These are phyloP conservation scores for Fusarium robinianum DNA, from an alignment of 2,329 filamentous ascomycete genomes.

Conservation along the genomic window DNA sequence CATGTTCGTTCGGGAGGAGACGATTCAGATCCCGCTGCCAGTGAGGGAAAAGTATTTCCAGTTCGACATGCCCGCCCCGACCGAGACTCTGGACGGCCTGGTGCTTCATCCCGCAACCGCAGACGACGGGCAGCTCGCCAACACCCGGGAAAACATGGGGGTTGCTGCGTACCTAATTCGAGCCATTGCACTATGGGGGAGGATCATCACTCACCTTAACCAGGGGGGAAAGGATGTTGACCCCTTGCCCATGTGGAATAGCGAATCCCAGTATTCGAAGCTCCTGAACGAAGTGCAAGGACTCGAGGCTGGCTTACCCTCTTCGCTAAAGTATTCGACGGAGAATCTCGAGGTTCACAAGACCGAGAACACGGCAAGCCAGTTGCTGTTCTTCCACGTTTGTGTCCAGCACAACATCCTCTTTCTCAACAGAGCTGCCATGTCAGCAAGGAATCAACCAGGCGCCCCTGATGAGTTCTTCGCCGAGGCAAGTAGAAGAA, in stretches of 20 bases:
- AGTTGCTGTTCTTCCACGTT: slow-evolving; percentile 91
- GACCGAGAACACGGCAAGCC: slow-evolving; percentile 83
- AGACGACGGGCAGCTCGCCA: slow-evolving; percentile 66
- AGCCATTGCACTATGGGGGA: slow-evolving; percentile 85
- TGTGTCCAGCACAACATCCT: slow-evolving; percentile 86
- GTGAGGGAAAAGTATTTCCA: slow-evolving; percentile 90
- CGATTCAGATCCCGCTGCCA: slow-evolving; percentile 85
- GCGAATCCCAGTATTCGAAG: slow-evolving; percentile 73
- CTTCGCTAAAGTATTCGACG: slow-evolving; percentile 70
- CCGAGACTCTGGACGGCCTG: slow-evolving; percentile 78
- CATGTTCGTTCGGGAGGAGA: slow-evolving; percentile 87
- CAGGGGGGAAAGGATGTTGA: slow-evolving; percentile 85
- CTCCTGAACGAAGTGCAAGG: slow-evolving; percentile 73
- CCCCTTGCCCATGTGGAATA: slow-evolving; percentile 76
- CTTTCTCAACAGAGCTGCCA: slow-evolving; percentile 86
- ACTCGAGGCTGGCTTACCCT: slow-evolving; percentile 71
- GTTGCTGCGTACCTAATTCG: slow-evolving; percentile 90
- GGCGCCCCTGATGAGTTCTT: slow-evolving; percentile 80
- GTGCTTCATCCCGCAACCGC: slow-evolving; percentile 65
- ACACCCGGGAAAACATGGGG: slow-evolving; percentile 85
- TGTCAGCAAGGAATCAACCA: slow-evolving; percentile 69
- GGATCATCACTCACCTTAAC: slow-evolving; percentile 87
- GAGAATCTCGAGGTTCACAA: slow-evolving; percentile 86
- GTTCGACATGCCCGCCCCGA: slow-evolving; percentile 86
- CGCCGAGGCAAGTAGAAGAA: slow-evolving; percentile 72